These are phyloP conservation scores for Cryptosporidium viatorum DNA, from an alignment of 169 alveolate genomes.

Conservation along the genomic window DNA sequence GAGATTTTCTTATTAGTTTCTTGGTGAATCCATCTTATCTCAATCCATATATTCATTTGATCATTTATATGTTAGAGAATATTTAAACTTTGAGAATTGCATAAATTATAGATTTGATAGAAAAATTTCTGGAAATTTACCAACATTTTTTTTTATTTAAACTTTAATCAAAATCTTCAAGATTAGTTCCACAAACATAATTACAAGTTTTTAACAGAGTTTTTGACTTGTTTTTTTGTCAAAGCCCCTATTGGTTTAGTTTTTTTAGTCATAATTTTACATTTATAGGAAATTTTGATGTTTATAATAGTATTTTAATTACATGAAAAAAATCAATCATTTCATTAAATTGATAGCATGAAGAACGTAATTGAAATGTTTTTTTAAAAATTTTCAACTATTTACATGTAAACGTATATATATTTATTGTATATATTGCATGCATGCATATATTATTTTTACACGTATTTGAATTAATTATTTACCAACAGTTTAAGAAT, in stretches of 20 bases:
- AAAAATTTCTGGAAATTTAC: conserved; percentile 4
- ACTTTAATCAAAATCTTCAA: conserved; percentile 7
- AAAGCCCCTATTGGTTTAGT: conserved; percentile 36
- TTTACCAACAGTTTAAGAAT: neutral
- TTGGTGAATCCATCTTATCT: neutral
- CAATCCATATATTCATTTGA: conserved; percentile 11
- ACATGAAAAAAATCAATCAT: no score
- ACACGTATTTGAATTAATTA: neutral
- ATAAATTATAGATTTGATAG: conserved; percentile 11
- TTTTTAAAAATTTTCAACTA: neutral
- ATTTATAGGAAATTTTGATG: neutral
- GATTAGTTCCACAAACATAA: conserved; percentile 1
- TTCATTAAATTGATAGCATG: neutral
- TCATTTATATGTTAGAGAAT: neutral
- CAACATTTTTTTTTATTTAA: conserved; percentile 18
- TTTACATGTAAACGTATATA: neutral
- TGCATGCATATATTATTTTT: neutral
- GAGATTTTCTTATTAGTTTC: neutral
- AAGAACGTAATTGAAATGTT: neutral
- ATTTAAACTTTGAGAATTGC: neutral
- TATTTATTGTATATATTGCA: neutral
- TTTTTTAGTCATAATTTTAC: conserved; percentile 13
- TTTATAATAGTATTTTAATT: neutral
- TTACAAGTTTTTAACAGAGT: neutral
- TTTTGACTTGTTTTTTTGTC: conserved; percentile 21